Conservation (phyloP, 306 rosid genomes). For the Acacia confusa region DNA sequence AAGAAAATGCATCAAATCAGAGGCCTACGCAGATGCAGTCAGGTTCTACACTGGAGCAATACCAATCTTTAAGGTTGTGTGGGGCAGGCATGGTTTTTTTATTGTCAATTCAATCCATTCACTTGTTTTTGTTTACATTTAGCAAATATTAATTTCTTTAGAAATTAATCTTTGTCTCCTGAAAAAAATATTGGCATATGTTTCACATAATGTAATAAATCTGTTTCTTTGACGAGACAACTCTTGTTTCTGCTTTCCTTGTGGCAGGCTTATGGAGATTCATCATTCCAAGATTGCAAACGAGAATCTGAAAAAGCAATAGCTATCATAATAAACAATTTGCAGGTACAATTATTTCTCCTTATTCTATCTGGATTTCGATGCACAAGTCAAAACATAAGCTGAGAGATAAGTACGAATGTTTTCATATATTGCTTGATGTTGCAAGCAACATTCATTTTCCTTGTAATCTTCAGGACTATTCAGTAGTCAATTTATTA, state of each 20-base stretch:
- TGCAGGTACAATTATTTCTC: constrained; percentile 58
- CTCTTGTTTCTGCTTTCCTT: not conserved
- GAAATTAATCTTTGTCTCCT: not conserved
- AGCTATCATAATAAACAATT: constrained; percentile 60
- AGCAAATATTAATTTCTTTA: not conserved
- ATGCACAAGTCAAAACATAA: not conserved
- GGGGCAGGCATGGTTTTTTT: constrained; percentile 9
- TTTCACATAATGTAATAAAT: not conserved
- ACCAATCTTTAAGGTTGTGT: constrained; percentile 82
- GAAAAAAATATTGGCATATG: not conserved
- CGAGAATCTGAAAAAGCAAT: constrained; percentile 90
- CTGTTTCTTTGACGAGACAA: constrained; percentile 12
- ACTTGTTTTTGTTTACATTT: not conserved
- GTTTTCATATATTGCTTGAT: not conserved
- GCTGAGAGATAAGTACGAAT: not conserved
- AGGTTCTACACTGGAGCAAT: constrained; percentile 84
- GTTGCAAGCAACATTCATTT: not conserved
- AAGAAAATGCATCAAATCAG: constrained; percentile 82
- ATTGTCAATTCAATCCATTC: constrained; percentile 23
- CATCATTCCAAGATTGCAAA: constrained; percentile 85
- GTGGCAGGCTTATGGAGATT: constrained; percentile 81
- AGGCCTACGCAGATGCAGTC: constrained; percentile 91
- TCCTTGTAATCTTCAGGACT: not conserved
- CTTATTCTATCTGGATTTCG: not conserved
- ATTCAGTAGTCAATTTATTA: not conserved